These are phyloP conservation scores for Arthroderma sp. DNA, from an alignment of 2,329 filamentous ascomycete species.

Conservation along the genomic window DNA sequence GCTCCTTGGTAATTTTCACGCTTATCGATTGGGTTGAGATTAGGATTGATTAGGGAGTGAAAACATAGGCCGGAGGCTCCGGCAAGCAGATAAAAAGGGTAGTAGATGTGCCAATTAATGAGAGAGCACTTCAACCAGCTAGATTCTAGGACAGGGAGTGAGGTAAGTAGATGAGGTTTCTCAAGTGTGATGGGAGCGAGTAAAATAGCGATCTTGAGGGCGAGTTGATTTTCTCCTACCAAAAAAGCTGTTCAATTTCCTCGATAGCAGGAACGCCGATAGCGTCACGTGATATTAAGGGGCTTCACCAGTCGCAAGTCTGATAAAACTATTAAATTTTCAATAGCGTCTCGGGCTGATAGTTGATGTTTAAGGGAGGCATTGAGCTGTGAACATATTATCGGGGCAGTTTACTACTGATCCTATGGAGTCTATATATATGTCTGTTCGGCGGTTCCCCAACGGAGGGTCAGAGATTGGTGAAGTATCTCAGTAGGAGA, in stretches of 20 bases:
- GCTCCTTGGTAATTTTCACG: not conserved
- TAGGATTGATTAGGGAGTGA: not conserved
- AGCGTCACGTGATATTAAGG: not conserved
- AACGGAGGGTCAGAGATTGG: no score
- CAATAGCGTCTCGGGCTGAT: no score
- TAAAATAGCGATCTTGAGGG: no score
- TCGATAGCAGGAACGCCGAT: not conserved
- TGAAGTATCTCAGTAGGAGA: no score
- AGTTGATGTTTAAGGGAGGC: no score
- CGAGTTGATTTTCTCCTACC: not conserved
- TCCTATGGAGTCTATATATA: no score
- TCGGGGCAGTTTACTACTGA: no score
- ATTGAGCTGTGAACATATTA: no score
- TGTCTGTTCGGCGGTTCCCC: no score
- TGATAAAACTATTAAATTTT: no score
- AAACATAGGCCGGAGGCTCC: not conserved
- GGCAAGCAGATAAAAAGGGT: not conserved
- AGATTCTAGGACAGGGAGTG: not conserved
- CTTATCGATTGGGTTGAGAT: slow-evolving; percentile 1
- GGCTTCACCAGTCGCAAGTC: no score
- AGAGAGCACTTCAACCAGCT: not conserved
- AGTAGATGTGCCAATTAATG: not conserved
- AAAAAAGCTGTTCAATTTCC: no score
- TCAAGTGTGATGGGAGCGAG: not conserved
- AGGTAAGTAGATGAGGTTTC: not conserved